phyloP scores from a whole-genome alignment of 2,329 filamentous ascomycete species.

The Curvularia lunata region DNA sequence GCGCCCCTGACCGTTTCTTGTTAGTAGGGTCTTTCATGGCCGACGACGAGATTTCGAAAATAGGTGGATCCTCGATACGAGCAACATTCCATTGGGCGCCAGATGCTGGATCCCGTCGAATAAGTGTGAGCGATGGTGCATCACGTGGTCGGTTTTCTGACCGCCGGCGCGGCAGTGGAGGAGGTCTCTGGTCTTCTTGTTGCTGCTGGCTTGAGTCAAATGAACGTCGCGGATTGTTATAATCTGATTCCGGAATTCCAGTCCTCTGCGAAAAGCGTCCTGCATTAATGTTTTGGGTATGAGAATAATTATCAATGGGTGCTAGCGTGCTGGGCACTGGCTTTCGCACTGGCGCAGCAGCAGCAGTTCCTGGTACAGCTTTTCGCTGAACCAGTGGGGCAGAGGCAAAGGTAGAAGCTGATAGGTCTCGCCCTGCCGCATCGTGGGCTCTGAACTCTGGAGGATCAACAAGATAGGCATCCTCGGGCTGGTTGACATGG shows the following conservation, averaged over 20 bases:
- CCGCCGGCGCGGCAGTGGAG: conserved; percentile 29
- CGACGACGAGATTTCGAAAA: conserved; percentile 55
- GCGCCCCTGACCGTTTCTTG: conserved; percentile 50
- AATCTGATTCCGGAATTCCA: conserved; percentile 25
- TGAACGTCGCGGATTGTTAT: conserved; percentile 31
- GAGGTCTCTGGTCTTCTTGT: conserved; percentile 31
- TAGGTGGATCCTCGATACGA: conserved; percentile 54
- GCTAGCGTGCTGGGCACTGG: conserved; percentile 38
- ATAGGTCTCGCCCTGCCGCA: conserved; percentile 16
- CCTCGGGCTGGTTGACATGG: conserved; percentile 73
- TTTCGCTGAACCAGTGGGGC: conserved; percentile 40
- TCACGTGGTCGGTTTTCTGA: conserved; percentile 21
- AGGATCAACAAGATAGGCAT: conserved; percentile 46
- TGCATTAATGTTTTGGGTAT: conserved; percentile 38
- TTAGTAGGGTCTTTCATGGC: conserved; percentile 35
- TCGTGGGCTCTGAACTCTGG: conserved; percentile 21
- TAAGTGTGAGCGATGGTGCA: conserved; percentile 53
- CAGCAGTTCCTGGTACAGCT: conserved; percentile 27
- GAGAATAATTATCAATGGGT: conserved; percentile 34
- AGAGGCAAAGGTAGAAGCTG: conserved; percentile 18
- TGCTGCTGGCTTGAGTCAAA: conserved; percentile 31
- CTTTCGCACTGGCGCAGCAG: conserved; percentile 31
- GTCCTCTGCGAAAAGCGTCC: conserved; percentile 26
- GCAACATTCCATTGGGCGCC: conserved; percentile 60
- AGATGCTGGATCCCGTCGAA: conserved; percentile 57